A percentile compares a stretch with the other conserved stretches of the same genome.
phyloP scores from a whole-genome alignment of 495 filamentous ascomycete genomes.

The Talaromyces liani region DNA sequence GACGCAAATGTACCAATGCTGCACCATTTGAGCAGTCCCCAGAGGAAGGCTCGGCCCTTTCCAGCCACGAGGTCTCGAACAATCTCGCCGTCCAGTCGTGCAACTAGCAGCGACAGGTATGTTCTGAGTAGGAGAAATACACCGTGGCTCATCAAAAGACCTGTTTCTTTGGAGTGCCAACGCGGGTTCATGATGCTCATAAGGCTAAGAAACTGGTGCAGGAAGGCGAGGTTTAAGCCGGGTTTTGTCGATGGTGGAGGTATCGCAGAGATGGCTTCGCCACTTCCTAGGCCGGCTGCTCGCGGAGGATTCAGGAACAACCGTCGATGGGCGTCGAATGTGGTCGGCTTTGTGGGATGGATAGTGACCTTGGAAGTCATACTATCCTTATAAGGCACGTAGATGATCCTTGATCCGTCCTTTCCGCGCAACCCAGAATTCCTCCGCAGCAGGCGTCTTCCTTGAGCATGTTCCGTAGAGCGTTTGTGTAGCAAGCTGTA shows the following conservation, averaged over 20 bases:
- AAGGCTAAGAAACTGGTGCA: slow-evolving; percentile 93
- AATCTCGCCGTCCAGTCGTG: slow-evolving; percentile 90
- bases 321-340: slow-evolving; percentile 92
- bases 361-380: slow-evolving; percentile 85
- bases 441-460: slow-evolving; percentile 68
- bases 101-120: slow-evolving; percentile 89
- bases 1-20: slow-evolving; percentile 68
- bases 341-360: slow-evolving; percentile 82
- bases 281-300: slow-evolving; percentile 66
- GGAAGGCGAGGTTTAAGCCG: slow-evolving; percentile 92
- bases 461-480: slow-evolving; percentile 70
- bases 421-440: slow-evolving; percentile 91
- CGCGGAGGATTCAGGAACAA: slow-evolving; percentile 88
- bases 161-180: slow-evolving; percentile 92
- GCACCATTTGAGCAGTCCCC: slow-evolving; percentile 83
- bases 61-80: slow-evolving; percentile 93
- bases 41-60: slow-evolving; percentile 79
- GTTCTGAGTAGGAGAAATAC: slow-evolving; percentile 69
- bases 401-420: slow-evolving; percentile 89
- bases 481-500: slow-evolving; percentile 63
- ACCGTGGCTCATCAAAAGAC: slow-evolving; percentile 73
- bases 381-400: slow-evolving; percentile 80
- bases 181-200: slow-evolving; percentile 96
- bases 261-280: slow-evolving; percentile 52
- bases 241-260: slow-evolving; percentile 85